Percentiles rank a stretch among this genome's conserved stretches.
Conservation (phyloP, 768 basidiomycete species). For the Tephrocybe sp. region DNA sequence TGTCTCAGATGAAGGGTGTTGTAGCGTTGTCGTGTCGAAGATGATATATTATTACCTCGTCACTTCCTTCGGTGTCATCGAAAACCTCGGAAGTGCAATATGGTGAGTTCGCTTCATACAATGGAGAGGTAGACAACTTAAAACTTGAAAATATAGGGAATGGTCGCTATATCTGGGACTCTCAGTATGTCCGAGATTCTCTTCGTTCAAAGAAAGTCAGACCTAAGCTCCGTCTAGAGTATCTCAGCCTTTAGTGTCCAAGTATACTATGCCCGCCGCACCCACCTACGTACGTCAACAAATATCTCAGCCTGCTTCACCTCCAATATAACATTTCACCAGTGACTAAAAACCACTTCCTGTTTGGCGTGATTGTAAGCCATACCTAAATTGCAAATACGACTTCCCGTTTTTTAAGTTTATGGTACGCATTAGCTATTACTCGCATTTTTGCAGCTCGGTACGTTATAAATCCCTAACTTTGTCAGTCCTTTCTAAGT, state of each 20-base stretch:
- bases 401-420: no score
- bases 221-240: neutral
- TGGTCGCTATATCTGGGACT: slow-evolving; percentile 1
- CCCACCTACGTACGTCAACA: neutral
- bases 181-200: neutral
- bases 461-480: neutral
- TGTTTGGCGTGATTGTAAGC: no score
- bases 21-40: neutral
- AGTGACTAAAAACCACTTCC: no score
- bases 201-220: neutral
- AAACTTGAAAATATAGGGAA: neutral
- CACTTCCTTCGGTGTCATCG: neutral
- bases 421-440: neutral
- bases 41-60: slow-evolving; percentile 4
- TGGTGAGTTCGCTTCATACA: neutral
- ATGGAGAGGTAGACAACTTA: neutral
- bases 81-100: neutral
- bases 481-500: neutral
- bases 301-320: neutral
- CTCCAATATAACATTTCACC: no score
- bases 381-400: no score
- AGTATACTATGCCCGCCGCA: slow-evolving; percentile 1
- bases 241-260: neutral
- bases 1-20: no score
- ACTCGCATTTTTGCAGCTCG: neutral